Evolutionary conservation across 1,139 yeast genomes (phyloP).

Genomic region (Protomyces inundatus): DNA sequence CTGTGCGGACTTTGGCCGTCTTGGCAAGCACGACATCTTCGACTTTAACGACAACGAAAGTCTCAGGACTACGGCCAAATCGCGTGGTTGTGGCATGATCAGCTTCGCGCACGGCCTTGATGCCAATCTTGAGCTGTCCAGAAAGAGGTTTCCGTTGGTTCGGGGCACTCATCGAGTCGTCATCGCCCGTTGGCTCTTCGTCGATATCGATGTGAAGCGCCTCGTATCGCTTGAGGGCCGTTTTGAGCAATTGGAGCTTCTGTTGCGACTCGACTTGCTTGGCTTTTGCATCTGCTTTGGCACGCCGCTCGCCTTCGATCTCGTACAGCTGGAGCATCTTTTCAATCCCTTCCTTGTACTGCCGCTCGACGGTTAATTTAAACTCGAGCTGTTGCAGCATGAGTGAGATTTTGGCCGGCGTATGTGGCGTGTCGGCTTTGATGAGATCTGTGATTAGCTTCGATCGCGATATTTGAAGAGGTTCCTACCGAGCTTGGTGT

Average conservation of each 20-base stretch:
- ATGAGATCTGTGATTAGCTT: slow-evolving; percentile 52
- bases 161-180: slow-evolving; percentile 51
- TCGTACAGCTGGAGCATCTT: slow-evolving; percentile 79
- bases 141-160: slow-evolving; percentile 73
- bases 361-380: slow-evolving; percentile 87
- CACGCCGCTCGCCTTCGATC: slow-evolving; percentile 82
- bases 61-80: slow-evolving; percentile 73
- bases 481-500: slow-evolving; percentile 32
- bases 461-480: neutral
- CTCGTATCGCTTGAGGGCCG: slow-evolving; percentile 78
- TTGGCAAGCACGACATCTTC: slow-evolving; percentile 80
- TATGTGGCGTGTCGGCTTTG: slow-evolving; percentile 87
- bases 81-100: slow-evolving; percentile 79
- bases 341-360: slow-evolving; percentile 86
- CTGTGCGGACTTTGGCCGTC: slow-evolving; percentile 69
- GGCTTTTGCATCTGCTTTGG: slow-evolving; percentile 82
- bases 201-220: slow-evolving; percentile 75
- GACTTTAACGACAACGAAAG: slow-evolving; percentile 67
- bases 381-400: slow-evolving; percentile 93
- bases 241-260: slow-evolving; percentile 74
- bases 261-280: slow-evolving; percentile 80
- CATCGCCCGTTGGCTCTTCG: slow-evolving; percentile 44
- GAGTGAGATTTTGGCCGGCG: slow-evolving; percentile 91
- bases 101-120: slow-evolving; percentile 76
- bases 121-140: slow-evolving; percentile 66